Percentiles rank a stretch among this genome's conserved stretches.
Evolutionary conservation across 257 asterid species (phyloP).

Genomic region (Eucommia ulmoides): DNA sequence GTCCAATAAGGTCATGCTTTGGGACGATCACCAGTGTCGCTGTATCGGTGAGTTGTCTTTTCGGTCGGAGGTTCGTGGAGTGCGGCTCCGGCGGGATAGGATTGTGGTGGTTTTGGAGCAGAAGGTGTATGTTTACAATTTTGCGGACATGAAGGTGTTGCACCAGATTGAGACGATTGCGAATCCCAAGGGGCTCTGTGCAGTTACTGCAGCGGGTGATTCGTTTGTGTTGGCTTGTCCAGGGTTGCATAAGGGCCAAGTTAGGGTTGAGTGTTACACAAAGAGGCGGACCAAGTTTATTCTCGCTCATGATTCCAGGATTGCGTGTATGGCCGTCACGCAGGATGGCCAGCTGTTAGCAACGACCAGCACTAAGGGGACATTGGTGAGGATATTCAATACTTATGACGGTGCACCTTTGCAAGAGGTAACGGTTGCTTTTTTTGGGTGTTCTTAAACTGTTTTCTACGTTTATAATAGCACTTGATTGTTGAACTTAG

Average conservation of each 20-base stretch:
- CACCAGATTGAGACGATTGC: slow-evolving; percentile 1
- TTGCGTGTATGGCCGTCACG: neutral
- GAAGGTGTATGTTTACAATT: neutral
- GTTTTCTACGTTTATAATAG: too few relatives aligned
- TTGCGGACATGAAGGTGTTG: neutral
- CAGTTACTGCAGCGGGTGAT: neutral
- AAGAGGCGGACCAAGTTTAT: neutral
- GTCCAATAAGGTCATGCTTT: neutral
- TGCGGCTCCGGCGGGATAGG: neutral
- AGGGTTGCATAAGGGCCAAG: neutral
- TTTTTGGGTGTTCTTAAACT: too few relatives aligned
- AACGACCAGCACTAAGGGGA: neutral
- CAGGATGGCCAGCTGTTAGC: neutral
- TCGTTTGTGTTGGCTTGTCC: neutral
- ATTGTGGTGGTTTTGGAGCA: neutral
- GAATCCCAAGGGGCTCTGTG: slow-evolving; percentile 1
- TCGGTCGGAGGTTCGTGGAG: neutral
- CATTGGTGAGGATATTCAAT: neutral
- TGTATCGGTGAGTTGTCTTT: neutral
- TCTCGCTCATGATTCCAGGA: slow-evolving; percentile 1
- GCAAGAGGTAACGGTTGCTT: neutral
- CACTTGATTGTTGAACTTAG: too few relatives aligned
- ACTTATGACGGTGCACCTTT: neutral
- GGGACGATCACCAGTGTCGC: neutral
- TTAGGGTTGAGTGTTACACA: neutral